Evolutionary conservation across 306 rosid genomes (phyloP), one percentile per base, ranked within the genome.

Genomic region (Malus sylvestris): DNA sequence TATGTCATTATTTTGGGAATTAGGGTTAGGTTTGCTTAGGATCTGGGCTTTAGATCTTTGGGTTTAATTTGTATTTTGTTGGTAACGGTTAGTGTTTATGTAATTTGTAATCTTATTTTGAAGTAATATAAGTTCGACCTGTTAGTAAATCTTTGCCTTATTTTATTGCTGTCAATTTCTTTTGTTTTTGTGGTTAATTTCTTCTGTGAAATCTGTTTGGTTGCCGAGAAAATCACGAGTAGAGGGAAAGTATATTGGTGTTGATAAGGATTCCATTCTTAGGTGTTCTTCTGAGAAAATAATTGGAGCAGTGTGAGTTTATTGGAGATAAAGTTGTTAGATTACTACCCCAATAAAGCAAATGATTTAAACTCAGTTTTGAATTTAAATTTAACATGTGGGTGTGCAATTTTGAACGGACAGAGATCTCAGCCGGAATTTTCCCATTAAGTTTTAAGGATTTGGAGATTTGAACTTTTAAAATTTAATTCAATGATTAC

Each of bases 21-120:
- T 61, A 15, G 10, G 70, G 2, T 64, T 33, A 35, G 10, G 8
- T 51, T 19, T 3, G 8, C 59, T 33, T 19, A 23, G 27, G 81
- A 71, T 79, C 78, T 79, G 45, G 61, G 42, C 74, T 59, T 3
- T 71, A 58, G 71, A 70, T 75, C 77, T 68, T 5, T 58, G 35
- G 8, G 15, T n/a, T 67, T n/a, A 7, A 16, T n/a, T 15, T 19
- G 10, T 20, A 5, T 32, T 62, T 8, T 12, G 74, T 59, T 57
- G 12, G 19, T 58, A 68, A 59, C 29, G 13, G 2, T 46, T 45
- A 38, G 10, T 65, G 15, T 18, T 55, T 11, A 16, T 78, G 77
- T 78, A 78, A 69, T 61, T 27, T 8, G 49, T 0, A 10, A 49
- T 15, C 30, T 11, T 16, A 10, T 14, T 45, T 59, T 5, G 13